These are phyloP conservation scores for Elaeis guineensis DNA, from an alignment of 176 grass and related monocot genomes.

Conservation along the genomic window DNA sequence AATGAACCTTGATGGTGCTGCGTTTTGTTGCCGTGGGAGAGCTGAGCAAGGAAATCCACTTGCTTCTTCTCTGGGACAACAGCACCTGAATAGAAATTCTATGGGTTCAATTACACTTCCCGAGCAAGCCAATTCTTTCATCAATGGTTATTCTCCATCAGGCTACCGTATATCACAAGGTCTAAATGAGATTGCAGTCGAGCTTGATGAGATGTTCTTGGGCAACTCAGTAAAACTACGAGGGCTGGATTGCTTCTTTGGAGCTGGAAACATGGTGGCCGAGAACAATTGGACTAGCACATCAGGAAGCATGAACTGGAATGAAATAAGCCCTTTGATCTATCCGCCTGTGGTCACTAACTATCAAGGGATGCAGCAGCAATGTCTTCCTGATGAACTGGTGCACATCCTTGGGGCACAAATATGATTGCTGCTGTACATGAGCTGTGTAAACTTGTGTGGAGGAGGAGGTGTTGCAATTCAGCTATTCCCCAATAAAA, in stretches of 20 bases:
- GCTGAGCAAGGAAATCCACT: too few relatives aligned
- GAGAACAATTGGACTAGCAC: too few relatives aligned
- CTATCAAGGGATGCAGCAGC: slow-evolving; percentile 21
- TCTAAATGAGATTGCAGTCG: not conserved
- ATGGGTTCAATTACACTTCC: too few relatives aligned
- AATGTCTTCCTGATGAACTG: slow-evolving; percentile 8
- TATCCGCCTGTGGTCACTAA: slow-evolving; percentile 18
- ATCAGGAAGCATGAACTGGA: slow-evolving; percentile 22
- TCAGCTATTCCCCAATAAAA: slow-evolving; percentile 6
- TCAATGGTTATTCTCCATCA: too few relatives aligned
- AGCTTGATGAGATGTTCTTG: slow-evolving; percentile 32
- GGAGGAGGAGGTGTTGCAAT: slow-evolving; percentile 8
- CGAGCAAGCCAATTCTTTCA: too few relatives aligned
- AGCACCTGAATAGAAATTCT: too few relatives aligned
- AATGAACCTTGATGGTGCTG: too few relatives aligned
- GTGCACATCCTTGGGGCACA: slow-evolving; percentile 18
- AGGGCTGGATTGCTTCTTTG: slow-evolving; percentile 24
- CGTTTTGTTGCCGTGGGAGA: too few relatives aligned
- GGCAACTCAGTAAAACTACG: slow-evolving; percentile 29
- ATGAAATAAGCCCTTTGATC: slow-evolving; percentile 25
- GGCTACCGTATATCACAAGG: too few relatives aligned
- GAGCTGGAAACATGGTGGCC: not conserved
- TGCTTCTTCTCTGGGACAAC: too few relatives aligned
- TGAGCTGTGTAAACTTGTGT: slow-evolving; percentile 11
- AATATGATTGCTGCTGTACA: not conserved